Percentiles rank a stretch among this genome's conserved stretches.
Conservation (phyloP, 106 monocot genomes). For the Agapanthus africanus region DNA sequence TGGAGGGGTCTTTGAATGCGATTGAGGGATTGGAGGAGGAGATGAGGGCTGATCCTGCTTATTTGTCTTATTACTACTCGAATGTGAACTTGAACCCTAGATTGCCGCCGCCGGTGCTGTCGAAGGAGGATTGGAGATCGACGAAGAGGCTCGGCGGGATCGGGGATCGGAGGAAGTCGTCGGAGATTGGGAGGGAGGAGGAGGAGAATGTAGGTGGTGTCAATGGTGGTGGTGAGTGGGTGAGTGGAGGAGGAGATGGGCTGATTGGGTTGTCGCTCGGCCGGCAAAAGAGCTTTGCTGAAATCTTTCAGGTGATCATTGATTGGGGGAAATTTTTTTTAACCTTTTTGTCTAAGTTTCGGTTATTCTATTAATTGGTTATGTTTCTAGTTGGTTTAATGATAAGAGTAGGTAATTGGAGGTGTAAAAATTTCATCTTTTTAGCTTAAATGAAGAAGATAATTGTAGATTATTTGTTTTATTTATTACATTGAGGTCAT, state of each 20-base stretch:
- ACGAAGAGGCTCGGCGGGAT: constrained; percentile 51
- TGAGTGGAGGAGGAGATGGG: constrained; percentile 40
- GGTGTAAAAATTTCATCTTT: no score
- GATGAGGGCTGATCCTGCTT: constrained; percentile 44
- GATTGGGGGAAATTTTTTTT: no score
- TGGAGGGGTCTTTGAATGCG: constrained; percentile 33
- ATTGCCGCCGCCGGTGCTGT: constrained; percentile 60
- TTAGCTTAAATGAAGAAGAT: no score
- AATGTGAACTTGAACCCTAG: constrained; percentile 54
- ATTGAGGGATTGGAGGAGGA: constrained; percentile 29
- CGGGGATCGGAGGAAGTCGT: constrained; percentile 38
- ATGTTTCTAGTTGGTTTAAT: not conserved
- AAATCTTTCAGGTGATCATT: constrained; percentile 46
- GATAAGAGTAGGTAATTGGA: no score
- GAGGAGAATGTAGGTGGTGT: constrained; percentile 7
- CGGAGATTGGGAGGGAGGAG: constrained; percentile 12
- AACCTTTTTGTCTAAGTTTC: not conserved
- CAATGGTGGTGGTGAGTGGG: constrained; percentile 33
- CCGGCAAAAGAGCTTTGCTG: constrained; percentile 50
- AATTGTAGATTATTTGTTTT: no score
- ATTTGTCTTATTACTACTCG: constrained; percentile 57
- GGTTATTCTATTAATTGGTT: not conserved
- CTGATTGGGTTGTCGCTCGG: constrained; percentile 36
- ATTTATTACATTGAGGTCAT: no score
- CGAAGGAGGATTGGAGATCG: constrained; percentile 69